Evolutionary conservation across 176 grass and related monocot species (phyloP).

Genomic region (Lolium perenne): DNA sequence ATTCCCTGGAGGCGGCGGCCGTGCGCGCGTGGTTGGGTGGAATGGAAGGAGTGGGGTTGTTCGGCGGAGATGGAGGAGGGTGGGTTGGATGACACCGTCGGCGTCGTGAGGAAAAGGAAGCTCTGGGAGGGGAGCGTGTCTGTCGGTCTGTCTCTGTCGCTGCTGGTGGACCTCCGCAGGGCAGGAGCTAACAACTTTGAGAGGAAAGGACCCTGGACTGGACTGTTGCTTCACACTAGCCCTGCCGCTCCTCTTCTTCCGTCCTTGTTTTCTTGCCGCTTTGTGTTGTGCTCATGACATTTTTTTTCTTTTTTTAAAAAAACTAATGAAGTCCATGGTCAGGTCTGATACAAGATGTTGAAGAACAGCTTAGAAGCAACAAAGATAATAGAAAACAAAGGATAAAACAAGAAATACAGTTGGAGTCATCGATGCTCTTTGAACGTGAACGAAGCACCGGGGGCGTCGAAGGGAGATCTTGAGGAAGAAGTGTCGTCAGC

Average conservation of each 20-base stretch:
- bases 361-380: too few species aligned
- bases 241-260: background rate
- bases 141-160: conserved; percentile 17
- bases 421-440: too few species aligned
- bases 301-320: too few species aligned
- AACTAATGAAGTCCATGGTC: too few species aligned
- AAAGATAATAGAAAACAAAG: too few species aligned
- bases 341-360: too few species aligned
- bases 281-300: background rate
- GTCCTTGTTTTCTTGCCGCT: background rate
- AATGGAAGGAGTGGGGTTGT: background rate
- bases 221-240: background rate
- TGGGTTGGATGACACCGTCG: conserved; percentile 33
- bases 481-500: too few species aligned
- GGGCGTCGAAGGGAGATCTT: too few species aligned
- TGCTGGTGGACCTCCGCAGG: conserved; percentile 4
- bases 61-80: background rate
- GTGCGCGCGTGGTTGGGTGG: background rate
- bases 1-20: background rate
- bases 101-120: conserved; percentile 19
- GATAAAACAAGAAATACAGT: too few species aligned
- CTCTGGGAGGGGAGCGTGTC: background rate
- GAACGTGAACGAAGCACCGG: too few species aligned
- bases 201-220: conserved; percentile 4
- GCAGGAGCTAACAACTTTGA: background rate